phyloP scores from a whole-genome alignment of 1,139 yeast species.

The Hyphopichia fennica region DNA sequence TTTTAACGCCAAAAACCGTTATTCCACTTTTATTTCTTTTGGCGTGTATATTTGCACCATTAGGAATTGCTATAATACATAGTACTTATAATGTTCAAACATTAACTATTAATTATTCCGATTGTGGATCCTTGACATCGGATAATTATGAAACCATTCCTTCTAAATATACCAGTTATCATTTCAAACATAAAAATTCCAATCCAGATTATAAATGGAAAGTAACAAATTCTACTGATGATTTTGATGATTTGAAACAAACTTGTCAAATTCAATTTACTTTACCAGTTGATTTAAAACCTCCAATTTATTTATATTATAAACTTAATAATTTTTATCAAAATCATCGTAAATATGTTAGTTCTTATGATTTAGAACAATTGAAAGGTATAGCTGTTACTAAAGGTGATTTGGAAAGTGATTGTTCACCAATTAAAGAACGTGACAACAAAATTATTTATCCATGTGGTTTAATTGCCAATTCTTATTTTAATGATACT shows the following conservation, averaged over 20 bases:
- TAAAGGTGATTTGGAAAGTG: conserved; percentile 42
- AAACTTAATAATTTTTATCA: conserved; percentile 73
- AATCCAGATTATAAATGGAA: conserved; percentile 57
- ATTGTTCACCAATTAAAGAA: conserved; percentile 61
- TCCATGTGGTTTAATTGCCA: conserved; percentile 96
- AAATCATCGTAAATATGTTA: conserved; percentile 76
- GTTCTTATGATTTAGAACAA: conserved; percentile 66
- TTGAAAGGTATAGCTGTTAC: conserved; percentile 61
- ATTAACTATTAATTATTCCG: conserved; percentile 57
- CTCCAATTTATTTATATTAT: conserved; percentile 67
- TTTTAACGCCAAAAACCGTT: conserved; percentile 73
- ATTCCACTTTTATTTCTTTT: conserved; percentile 62
- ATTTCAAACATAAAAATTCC: conserved; percentile 49
- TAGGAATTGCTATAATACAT: conserved; percentile 66
- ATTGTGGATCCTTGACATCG: conserved; percentile 48
- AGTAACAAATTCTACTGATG: conserved; percentile 32
- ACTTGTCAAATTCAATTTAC: conserved; percentile 59
- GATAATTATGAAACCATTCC: conserved; percentile 48
- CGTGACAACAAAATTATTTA: conserved; percentile 46
- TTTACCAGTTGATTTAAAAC: conserved; percentile 56
- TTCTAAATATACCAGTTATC: conserved; percentile 47
- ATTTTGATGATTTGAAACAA: conserved; percentile 34
- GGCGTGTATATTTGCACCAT: conserved; percentile 70
- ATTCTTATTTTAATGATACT: conserved; percentile 89
- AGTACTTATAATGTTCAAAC: conserved; percentile 62